Conservation (phyloP, 2,329 filamentous ascomycete species). For the Aspergillus proliferans region DNA sequence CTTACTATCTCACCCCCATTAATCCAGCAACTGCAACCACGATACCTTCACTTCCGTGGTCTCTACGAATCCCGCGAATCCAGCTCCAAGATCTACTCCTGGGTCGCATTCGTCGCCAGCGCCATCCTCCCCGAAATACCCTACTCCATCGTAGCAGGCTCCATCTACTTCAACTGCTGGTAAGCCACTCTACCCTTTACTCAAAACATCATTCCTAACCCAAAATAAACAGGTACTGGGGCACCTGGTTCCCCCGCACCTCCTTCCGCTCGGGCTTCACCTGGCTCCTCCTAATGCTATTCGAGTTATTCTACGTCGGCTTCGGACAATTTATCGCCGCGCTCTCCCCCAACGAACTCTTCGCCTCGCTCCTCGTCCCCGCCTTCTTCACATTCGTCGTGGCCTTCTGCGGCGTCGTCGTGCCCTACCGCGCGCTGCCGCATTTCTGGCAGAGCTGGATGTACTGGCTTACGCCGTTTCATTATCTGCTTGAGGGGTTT, state of each 20-base stretch:
- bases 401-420: constrained; percentile 68
- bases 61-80: constrained; percentile 68
- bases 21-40: constrained; percentile 71
- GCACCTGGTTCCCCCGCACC: constrained; percentile 47
- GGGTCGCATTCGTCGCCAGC: constrained; percentile 63
- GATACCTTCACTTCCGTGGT: constrained; percentile 59
- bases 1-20: constrained; percentile 67
- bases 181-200: constrained; percentile 25
- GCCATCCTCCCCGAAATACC: constrained; percentile 65
- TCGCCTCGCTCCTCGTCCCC: constrained; percentile 61
- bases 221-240: constrained; percentile 42
- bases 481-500: constrained; percentile 60
- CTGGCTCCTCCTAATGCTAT: constrained; percentile 60
- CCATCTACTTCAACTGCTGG: constrained; percentile 61
- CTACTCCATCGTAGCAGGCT: constrained; percentile 60
- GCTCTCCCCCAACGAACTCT: constrained; percentile 59
- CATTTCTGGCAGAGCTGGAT: constrained; percentile 62
- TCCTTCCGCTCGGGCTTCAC: constrained; percentile 56
- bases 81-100: constrained; percentile 74
- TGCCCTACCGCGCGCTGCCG: constrained; percentile 58
- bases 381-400: constrained; percentile 65
- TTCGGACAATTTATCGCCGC: constrained; percentile 64
- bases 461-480: constrained; percentile 63
- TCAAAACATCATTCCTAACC: neutral
- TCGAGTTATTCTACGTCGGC: constrained; percentile 60